Evolutionary conservation across 129 eudicot species (phyloP).

Genomic region (Arctium minus): DNA sequence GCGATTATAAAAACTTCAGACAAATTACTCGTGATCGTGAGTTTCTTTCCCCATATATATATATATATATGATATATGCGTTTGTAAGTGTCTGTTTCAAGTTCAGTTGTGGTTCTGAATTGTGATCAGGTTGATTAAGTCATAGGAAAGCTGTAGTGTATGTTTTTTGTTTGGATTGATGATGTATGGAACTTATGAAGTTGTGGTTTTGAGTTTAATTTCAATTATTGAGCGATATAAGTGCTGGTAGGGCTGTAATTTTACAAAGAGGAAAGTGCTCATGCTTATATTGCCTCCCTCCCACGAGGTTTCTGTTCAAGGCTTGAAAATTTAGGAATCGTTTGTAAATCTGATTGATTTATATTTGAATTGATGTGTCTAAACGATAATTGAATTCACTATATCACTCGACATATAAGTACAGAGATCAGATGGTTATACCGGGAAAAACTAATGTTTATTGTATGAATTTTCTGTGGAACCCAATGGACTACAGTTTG

Average conservation of each 20-base stretch:
- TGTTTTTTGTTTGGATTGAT: slow-evolving; percentile 13
- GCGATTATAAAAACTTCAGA: no score
- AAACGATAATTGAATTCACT: not conserved
- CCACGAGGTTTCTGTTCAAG: not conserved
- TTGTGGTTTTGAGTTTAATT: slow-evolving; percentile 2
- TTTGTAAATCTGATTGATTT: not conserved
- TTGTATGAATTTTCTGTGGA: not conserved
- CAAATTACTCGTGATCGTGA: no score
- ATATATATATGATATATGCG: not conserved
- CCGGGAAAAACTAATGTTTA: not conserved
- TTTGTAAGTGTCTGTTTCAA: not conserved
- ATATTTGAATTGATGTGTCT: not conserved
- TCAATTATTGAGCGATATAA: not conserved
- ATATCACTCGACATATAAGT: not conserved
- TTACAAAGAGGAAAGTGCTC: not conserved
- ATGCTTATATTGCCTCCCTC: not conserved
- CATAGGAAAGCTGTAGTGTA: slow-evolving; percentile 1
- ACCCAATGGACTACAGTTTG: no score
- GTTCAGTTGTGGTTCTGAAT: slow-evolving; percentile 6
- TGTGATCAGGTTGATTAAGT: slow-evolving; percentile 12
- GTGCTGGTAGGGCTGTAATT: not conserved
- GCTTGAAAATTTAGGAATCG: not conserved
- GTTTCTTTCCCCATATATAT: no score
- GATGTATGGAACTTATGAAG: not conserved
- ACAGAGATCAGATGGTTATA: not conserved